Evolutionary conservation across 2,329 filamentous ascomycete species (phyloP).

Genomic region (Pseudogymnoascus sp.): DNA sequence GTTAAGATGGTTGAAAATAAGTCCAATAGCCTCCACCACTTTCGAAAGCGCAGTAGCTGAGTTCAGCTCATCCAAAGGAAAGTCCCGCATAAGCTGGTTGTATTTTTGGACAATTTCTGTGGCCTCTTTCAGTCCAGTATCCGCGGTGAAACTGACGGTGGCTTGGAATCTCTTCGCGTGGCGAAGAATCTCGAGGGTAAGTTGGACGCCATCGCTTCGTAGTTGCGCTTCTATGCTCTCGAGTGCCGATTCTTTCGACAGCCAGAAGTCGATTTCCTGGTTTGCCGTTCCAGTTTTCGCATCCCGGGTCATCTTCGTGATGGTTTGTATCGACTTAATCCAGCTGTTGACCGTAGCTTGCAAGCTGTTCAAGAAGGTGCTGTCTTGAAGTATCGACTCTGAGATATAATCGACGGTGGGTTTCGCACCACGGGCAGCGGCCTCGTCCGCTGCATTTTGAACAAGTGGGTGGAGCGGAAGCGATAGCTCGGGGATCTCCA

Average conservation of each 20-base stretch:
- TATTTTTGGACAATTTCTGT: conserved; percentile 97
- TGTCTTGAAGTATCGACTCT: conserved; percentile 70
- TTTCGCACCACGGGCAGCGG: conserved; percentile 56
- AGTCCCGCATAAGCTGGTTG: conserved; percentile 97
- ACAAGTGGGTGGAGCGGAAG: conserved; percentile 84
- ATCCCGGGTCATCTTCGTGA: conserved; percentile 90
- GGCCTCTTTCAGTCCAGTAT: conserved; percentile 92
- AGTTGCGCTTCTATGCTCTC: conserved; percentile 89
- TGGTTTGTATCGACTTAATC: conserved; percentile 97
- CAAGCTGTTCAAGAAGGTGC: conserved; percentile 84
- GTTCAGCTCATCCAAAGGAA: conserved; percentile 80
- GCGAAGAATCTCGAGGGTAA: conserved; percentile 92
- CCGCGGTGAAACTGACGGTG: conserved; percentile 90
- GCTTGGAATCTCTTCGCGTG: conserved; percentile 97
- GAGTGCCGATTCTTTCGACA: conserved; percentile 90
- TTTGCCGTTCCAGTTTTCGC: conserved; percentile 70
- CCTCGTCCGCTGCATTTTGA: conserved; percentile 75
- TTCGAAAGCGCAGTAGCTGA: conserved; percentile 86
- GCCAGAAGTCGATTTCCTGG: conserved; percentile 98
- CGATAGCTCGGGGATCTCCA: conserved; percentile 89
- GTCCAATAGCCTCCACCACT: conserved; percentile 76
- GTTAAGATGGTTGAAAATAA: conserved; percentile 92
- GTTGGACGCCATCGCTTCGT: conserved; percentile 74
- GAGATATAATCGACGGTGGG: conserved; percentile 76
- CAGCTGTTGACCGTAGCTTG: conserved; percentile 92